Base-by-base conservation (phyloP, 2,329 filamentous ascomycete species). In the Ophiostoma tasmaniense region DNA sequence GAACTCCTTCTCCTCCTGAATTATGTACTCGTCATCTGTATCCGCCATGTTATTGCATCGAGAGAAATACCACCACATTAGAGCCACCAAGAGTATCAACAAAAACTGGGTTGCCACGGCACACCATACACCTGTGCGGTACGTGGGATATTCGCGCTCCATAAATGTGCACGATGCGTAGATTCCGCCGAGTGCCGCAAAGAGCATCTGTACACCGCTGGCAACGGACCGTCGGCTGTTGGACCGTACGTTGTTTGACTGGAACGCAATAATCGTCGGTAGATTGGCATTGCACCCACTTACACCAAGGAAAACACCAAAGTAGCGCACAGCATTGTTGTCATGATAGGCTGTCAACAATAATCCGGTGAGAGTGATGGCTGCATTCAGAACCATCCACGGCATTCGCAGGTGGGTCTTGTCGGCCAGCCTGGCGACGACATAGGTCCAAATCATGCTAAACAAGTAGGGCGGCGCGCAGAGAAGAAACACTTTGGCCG, bases 181-280 rank as follows among this genome's bases (percentile, higher is more conserved):
- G 71, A 95, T 94, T 33, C 75, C 66, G 0, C 76, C 76, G 35
- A 76, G 73, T 0, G 75, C 74, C 0, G 76, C 76, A 69, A 77
- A 76, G 0, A 76, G 66, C 65, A 77, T 74, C 67, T 78, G 75
- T 10, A 76, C 72, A 4, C 74, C 76, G 35, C 73, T 76, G 8
- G 73, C 75, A 3, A 78, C 74, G 45, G 71, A 73, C n/a, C 75
- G 39, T 6, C 67, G 55, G 42, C 64, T 68, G 55, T 70, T 64
- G 33, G 64, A 64, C 67, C 90, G 87, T 75, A 96, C 89, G 77
- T 95, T 96, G 79, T 93, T 95, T 33, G 91, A 90, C 79, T 94
- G 92, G 79, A 91, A 94, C 0, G 90, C 84, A 80, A 96, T 87
- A 55, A 86, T 82, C 1, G 87, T 83, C 0, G 92, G 92, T 8